Base-by-base conservation (phyloP, 306 rosid species). In the Lagenaria siceraria region DNA sequence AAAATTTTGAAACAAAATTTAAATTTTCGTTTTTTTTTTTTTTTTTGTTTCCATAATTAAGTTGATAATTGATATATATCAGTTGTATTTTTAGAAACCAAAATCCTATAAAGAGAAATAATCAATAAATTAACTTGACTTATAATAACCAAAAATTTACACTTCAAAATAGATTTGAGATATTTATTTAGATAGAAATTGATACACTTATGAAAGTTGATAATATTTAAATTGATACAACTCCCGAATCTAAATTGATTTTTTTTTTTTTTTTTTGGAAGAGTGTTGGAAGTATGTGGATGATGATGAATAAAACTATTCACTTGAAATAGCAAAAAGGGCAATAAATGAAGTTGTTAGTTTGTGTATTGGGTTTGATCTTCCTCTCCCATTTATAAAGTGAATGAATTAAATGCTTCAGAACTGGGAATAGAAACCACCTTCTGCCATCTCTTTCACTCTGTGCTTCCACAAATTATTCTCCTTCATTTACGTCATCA, bases 371-470 rank as follows among this genome's bases (percentile, higher is more conserved):
- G 55, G 52, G 11, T 69, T 69, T 69, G 55, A 69, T 22, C 36
- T 43, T 46, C 13, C 11, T 69, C 55, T 12, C n/a, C 35, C 35
- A 42, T 40, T 43, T 69, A 69, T 46, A 69, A 69, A 69, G 75
- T 69, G 75, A 69, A 69, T 40, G 75, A 69, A 69, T 19, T 68
- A 43, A 69, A 69, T 69, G 75, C 75, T 22, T 7, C 19, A 69
- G 55, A 69, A 69, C 75, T 69, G n/a, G 75, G 36, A 69, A 69
- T 69, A 69, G 75, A 46, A 69, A 69, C 53, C 55, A 69, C 56
- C 75, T 69, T 69, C 75, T 69, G 55, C 75, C 75, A 68, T 68
- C 74, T 68, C 74, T 68, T 68, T 68, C 74, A 69, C 55, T 4
- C 7, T 4, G 6, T 69, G 75, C 75, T 69, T 69, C 75, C 75